Evolutionary conservation across 2,329 filamentous ascomycete species (phyloP).

Genomic region (Aspergillus cejpii): DNA sequence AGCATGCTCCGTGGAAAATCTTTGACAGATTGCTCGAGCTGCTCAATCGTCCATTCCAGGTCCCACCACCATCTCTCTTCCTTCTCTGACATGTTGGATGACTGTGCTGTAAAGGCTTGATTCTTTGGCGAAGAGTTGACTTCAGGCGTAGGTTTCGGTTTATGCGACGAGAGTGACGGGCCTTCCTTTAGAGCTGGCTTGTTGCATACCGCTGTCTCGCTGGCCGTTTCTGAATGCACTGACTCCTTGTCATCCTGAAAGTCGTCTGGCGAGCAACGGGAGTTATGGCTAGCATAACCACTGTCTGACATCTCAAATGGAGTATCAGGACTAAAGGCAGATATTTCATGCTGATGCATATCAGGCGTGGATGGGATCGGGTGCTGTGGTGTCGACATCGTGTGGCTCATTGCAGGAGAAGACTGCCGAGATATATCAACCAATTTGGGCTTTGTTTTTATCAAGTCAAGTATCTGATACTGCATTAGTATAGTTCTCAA

Average conservation of each 20-base stretch:
- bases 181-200: conserved; percentile 16
- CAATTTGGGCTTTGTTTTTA: conserved; percentile 34
- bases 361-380: conserved; percentile 32
- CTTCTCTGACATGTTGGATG: conserved; percentile 23
- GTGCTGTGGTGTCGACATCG: conserved; percentile 21
- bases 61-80: conserved; percentile 32
- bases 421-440: conserved; percentile 37
- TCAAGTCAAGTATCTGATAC: conserved; percentile 28
- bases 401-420: conserved; percentile 24
- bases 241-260: conserved; percentile 22
- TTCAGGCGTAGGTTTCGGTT: conserved; percentile 18
- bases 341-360: conserved; percentile 31
- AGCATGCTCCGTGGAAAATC: conserved; percentile 33
- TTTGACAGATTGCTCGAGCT: conserved; percentile 34
- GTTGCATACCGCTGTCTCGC: conserved; percentile 23
- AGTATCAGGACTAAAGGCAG: conserved; percentile 37
- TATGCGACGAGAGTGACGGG: conserved; percentile 13
- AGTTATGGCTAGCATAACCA: conserved; percentile 29
- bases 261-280: conserved; percentile 22
- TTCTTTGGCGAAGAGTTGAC: conserved; percentile 11
- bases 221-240: conserved; percentile 21
- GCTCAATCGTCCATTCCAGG: conserved; percentile 37
- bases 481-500: conserved; percentile 5
- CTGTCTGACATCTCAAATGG: conserved; percentile 33
- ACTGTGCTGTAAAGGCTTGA: conserved; percentile 13